Evolutionary conservation across 345 rosid genomes (phyloP), one percentile per base, ranked within the genome.

Genomic region (Rubroshorea leprosula): DNA sequence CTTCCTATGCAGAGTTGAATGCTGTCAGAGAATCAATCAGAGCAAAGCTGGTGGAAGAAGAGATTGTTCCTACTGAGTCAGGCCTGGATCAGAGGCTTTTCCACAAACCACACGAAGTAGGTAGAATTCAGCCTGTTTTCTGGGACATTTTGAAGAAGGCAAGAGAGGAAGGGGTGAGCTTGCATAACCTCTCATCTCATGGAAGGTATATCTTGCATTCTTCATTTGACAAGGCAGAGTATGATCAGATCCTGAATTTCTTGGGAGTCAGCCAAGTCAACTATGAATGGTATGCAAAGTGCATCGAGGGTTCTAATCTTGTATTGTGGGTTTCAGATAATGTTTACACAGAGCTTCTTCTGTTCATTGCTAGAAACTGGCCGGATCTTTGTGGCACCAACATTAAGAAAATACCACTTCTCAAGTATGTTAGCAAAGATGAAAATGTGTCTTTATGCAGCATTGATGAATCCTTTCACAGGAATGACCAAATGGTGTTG

Each of bases 151-250:
- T 88, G 76, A 58, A 55, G 62, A 74, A 63, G 61, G 81, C 96
- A n/a, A 73, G 63, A 48, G 61, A 54, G 48, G 68, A 68, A 54
- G 80, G 82, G 18, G 69, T 83, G 7, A 76, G 75, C 67, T 58
- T 88, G 54, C 65, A 67, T 4, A 85, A 78, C 55, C 79, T 88
- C n/a, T 88, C 96, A 1, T 81, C 81, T 6, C 83, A 85, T 51
- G 88, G 84, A 5, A 59, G 64, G 6, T 66, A 62, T 45, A 50
- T 85, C 51, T 57, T 85, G 57, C 73, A 67, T 58, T 74, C 76
- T 2, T 68, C 85, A 0, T 85, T 88, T 49, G 90, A 88, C 23
- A 35, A 3, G 25, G 14, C 19, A 0, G 69, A 61, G 39, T 72
- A 75, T 54, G 72, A 83, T 29, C 5, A 53, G 0, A 55, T 79